phyloP scores from a whole-genome alignment of 2,329 filamentous ascomycete genomes.

The Monilinia fructigena region DNA sequence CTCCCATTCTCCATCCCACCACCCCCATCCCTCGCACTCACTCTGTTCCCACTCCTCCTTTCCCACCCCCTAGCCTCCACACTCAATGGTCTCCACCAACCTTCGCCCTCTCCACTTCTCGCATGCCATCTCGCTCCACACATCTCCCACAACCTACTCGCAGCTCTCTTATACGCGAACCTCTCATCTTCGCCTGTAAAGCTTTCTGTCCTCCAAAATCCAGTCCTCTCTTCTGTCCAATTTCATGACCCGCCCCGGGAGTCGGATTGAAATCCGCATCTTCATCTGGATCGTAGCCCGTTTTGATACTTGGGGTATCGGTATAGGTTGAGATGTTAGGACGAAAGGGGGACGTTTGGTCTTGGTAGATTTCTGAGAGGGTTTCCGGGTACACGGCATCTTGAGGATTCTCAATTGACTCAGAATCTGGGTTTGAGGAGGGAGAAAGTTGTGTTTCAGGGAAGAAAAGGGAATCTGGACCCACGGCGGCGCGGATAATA shows the following conservation, averaged over 20 bases:
- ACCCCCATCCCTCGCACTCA: slow-evolving; percentile 23
- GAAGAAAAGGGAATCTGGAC: slow-evolving; percentile 76
- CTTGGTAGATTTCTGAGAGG: slow-evolving; percentile 73
- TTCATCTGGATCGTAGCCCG: slow-evolving; percentile 55
- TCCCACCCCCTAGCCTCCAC: slow-evolving; percentile 68
- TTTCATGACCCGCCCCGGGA: slow-evolving; percentile 40
- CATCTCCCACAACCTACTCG: slow-evolving; percentile 79
- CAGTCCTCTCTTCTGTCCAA: slow-evolving; percentile 39
- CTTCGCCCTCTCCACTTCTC: slow-evolving; percentile 48
- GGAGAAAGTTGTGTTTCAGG: slow-evolving; percentile 49
- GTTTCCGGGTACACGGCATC: slow-evolving; percentile 65
- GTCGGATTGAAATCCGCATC: slow-evolving; percentile 53
- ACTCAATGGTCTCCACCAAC: slow-evolving; percentile 69
- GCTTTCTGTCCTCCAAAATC: slow-evolving; percentile 66
- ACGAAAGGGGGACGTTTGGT: slow-evolving; percentile 72
- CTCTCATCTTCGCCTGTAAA: slow-evolving; percentile 80
- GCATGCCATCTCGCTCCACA: slow-evolving; percentile 72
- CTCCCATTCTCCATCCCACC: not conserved
- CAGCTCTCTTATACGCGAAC: slow-evolving; percentile 77
- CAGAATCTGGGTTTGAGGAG: slow-evolving; percentile 39
- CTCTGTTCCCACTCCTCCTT: not conserved
- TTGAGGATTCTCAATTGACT: slow-evolving; percentile 40
- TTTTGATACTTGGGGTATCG: slow-evolving; percentile 42
- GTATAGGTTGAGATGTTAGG: slow-evolving; percentile 72
- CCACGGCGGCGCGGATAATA: slow-evolving; percentile 63